These are phyloP conservation scores for Backusella liffmaniae DNA, from an alignment of 192 early-diverging fungal genomes.

Conservation along the genomic window DNA sequence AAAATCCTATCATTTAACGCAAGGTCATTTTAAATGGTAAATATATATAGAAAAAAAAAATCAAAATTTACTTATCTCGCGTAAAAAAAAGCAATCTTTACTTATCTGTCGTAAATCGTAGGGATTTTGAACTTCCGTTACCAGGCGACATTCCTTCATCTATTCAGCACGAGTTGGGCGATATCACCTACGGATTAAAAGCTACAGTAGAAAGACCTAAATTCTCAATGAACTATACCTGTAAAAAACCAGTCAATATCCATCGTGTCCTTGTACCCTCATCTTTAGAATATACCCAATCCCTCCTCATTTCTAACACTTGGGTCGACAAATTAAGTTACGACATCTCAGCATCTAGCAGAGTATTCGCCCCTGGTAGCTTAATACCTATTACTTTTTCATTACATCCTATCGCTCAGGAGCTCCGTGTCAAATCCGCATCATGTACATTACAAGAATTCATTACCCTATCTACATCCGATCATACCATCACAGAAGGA, in stretches of 20 bases:
- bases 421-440: constrained; percentile 44
- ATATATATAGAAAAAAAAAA: not conserved
- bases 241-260: constrained; percentile 38
- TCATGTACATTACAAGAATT: constrained; percentile 59
- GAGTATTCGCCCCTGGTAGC: constrained; percentile 47
- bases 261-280: constrained; percentile 49
- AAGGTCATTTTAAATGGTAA: constrained; percentile 47
- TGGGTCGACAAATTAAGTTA: constrained; percentile 61
- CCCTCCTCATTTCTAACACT: constrained; percentile 50
- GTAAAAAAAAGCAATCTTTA: constrained; percentile 37
- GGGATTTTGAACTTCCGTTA: constrained; percentile 55
- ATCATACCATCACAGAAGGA: constrained; percentile 18
- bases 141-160: constrained; percentile 63
- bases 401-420: constrained; percentile 48
- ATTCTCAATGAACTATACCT: constrained; percentile 51
- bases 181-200: constrained; percentile 51
- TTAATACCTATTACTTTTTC: constrained; percentile 50
- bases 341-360: constrained; percentile 51
- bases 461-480: constrained; percentile 36
- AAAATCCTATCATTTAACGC: constrained; percentile 35
- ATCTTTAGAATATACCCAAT: constrained; percentile 49
- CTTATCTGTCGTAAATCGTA: not conserved
- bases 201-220: constrained; percentile 54
- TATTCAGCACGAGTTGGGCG: constrained; percentile 44
- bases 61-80: not conserved